Evolutionary conservation across 164 flowering plant genomes (phyloP).

Genomic region (Macadamia tetraphylla): DNA sequence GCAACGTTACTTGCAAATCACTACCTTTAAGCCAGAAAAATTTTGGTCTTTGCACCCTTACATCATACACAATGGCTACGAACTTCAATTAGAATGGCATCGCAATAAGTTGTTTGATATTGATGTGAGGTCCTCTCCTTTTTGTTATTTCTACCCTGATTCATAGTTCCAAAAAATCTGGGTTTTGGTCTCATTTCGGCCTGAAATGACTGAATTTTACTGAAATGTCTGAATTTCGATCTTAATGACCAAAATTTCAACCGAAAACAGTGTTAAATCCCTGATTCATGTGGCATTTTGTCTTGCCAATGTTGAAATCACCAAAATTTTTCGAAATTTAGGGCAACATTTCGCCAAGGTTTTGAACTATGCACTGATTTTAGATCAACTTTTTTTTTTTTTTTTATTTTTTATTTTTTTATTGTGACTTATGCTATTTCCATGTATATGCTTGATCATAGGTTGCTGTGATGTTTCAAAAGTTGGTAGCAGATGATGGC

Average conservation of each 20-base stretch:
- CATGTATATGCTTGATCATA: constrained; percentile 13
- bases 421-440: too few relatives aligned
- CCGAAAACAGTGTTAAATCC: too few relatives aligned
- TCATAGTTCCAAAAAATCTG: too few relatives aligned
- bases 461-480: constrained; percentile 80
- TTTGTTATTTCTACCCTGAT: neutral
- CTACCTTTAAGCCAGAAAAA: constrained; percentile 83
- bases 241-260: too few relatives aligned
- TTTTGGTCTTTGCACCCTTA: constrained; percentile 77
- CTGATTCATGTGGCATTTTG: too few relatives aligned
- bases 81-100: constrained; percentile 84
- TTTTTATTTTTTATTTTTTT: neutral
- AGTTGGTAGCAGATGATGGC: constrained; percentile 67
- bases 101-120: constrained; percentile 70
- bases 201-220: too few relatives aligned
- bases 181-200: too few relatives aligned
- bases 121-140: constrained; percentile 51
- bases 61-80: constrained; percentile 62
- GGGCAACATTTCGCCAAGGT: too few relatives aligned
- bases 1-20: constrained; percentile 82
- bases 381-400: neutral
- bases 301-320: too few relatives aligned
- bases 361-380: too few relatives aligned
- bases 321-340: too few relatives aligned
- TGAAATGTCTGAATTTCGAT: too few relatives aligned